Evolutionary conservation across 2,329 filamentous ascomycete genomes (phyloP).

Genomic region (Acephala macrosclerotiorum): DNA sequence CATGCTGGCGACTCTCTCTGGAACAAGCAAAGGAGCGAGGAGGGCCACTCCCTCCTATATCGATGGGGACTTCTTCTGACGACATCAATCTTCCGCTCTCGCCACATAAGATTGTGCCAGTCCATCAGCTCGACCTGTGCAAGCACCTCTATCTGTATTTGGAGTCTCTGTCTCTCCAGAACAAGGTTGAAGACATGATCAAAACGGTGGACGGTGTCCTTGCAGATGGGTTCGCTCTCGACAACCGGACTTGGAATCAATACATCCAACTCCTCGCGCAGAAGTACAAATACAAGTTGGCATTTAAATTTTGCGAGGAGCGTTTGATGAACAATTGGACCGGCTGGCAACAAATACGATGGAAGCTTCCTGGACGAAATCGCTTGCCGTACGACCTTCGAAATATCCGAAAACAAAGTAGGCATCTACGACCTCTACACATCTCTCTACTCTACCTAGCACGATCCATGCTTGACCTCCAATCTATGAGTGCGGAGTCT

Average conservation of each 20-base stretch:
- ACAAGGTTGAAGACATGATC: constrained; percentile 59
- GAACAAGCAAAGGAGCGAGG: constrained; percentile 56
- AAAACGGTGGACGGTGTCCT: constrained; percentile 57
- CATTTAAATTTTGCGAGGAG: constrained; percentile 77
- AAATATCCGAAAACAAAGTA: constrained; percentile 32
- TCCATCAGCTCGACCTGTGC: constrained; percentile 50
- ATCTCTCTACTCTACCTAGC: constrained; percentile 42
- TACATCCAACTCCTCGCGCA: constrained; percentile 73
- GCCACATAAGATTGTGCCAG: constrained; percentile 22
- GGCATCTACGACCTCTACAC: constrained; percentile 40
- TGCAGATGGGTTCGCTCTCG: constrained; percentile 73
- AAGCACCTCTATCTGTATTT: constrained; percentile 57
- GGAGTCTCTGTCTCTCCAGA: constrained; percentile 57
- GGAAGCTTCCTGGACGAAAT: constrained; percentile 34
- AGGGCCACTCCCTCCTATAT: constrained; percentile 37
- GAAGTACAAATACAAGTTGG: constrained; percentile 65
- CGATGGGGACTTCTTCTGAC: not conserved
- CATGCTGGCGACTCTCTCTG: constrained; percentile 71
- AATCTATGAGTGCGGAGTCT: constrained; percentile 38
- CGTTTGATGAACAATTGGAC: constrained; percentile 81
- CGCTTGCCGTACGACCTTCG: constrained; percentile 37
- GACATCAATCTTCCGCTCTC: not conserved
- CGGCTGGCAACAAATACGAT: constrained; percentile 64
- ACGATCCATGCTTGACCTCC: constrained; percentile 39
- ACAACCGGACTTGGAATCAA: constrained; percentile 82